These are phyloP conservation scores for Boletellus sp. DNA, from an alignment of 1,284 basidiomycete genomes.

Conservation along the genomic window DNA sequence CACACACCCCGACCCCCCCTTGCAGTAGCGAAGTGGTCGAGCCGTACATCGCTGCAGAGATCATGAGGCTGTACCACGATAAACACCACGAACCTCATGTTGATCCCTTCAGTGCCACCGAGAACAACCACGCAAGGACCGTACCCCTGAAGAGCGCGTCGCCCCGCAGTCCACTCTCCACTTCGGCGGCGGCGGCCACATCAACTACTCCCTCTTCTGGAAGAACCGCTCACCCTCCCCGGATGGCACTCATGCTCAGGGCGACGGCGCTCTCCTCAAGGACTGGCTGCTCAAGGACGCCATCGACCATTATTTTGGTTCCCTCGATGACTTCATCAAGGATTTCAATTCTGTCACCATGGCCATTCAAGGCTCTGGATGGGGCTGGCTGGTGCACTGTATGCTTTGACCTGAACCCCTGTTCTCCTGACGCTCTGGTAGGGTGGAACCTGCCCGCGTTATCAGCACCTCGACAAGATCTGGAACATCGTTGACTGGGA, in stretches of 20 bases:
- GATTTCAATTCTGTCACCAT: slow-evolving; percentile 75
- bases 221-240: slow-evolving; percentile 74
- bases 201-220: slow-evolving; percentile 95
- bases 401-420: no score
- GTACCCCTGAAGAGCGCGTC: slow-evolving; percentile 74
- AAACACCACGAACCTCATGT: slow-evolving; percentile 88
- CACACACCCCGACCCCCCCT: no score
- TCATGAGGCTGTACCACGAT: slow-evolving; percentile 83
- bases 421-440: no score
- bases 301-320: slow-evolving; percentile 65
- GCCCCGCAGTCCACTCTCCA: slow-evolving; percentile 70
- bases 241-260: slow-evolving; percentile 43
- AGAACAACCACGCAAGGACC: slow-evolving; percentile 62
- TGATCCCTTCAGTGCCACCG: slow-evolving; percentile 72
- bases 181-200: slow-evolving; percentile 75
- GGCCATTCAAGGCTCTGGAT: slow-evolving; percentile 87
- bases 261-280: slow-evolving; percentile 59
- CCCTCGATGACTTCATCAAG: slow-evolving; percentile 64
- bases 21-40: no score
- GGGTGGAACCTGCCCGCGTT: no score
- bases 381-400: slow-evolving; percentile 91
- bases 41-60: slow-evolving; percentile 78
- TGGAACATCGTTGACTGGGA: slow-evolving; percentile 82
- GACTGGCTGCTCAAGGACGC: slow-evolving; percentile 67
- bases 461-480: slow-evolving; percentile 72